Evolutionary conservation across 345 rosid genomes (phyloP).

Genomic region (Toxicodendron radicans): DNA sequence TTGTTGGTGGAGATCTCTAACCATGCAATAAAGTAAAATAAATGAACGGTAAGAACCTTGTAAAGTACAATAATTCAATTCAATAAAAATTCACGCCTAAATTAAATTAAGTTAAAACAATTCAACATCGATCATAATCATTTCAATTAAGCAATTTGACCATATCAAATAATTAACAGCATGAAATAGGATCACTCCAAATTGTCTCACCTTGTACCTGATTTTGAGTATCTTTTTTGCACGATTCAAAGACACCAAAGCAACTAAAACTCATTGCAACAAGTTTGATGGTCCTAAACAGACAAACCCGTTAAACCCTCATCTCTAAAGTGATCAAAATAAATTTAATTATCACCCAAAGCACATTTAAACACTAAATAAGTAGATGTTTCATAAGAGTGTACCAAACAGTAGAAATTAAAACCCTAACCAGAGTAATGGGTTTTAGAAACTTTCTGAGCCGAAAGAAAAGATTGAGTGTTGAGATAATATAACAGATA

Average conservation of each 20-base stretch:
- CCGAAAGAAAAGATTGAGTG: neutral
- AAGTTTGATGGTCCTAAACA: conserved; percentile 10
- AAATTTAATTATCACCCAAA: neutral
- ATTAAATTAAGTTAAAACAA: neutral
- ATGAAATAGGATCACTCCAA: neutral
- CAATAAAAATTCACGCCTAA: neutral
- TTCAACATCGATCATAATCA: neutral
- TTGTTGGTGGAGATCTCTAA: conserved; percentile 65
- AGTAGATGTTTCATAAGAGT: neutral
- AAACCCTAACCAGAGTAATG: conserved; percentile 16
- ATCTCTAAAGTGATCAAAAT: too few species aligned
- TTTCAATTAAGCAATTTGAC: conserved; percentile 5
- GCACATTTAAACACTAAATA: neutral
- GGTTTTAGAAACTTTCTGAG: neutral
- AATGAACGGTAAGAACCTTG: conserved; percentile 10
- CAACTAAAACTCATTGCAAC: conserved; percentile 57
- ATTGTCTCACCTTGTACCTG: conserved; percentile 52
- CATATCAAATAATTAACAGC: neutral
- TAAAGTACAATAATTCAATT: neutral
- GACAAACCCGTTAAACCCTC: conserved; percentile 19
- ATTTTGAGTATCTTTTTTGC: conserved; percentile 29
- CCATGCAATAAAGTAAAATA: conserved; percentile 16
- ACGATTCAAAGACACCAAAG: conserved; percentile 42
- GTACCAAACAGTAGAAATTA: neutral
- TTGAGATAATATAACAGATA: neutral